Conservation (phyloP, 2,329 filamentous ascomycete genomes). For the Thelonectria olida region DNA sequence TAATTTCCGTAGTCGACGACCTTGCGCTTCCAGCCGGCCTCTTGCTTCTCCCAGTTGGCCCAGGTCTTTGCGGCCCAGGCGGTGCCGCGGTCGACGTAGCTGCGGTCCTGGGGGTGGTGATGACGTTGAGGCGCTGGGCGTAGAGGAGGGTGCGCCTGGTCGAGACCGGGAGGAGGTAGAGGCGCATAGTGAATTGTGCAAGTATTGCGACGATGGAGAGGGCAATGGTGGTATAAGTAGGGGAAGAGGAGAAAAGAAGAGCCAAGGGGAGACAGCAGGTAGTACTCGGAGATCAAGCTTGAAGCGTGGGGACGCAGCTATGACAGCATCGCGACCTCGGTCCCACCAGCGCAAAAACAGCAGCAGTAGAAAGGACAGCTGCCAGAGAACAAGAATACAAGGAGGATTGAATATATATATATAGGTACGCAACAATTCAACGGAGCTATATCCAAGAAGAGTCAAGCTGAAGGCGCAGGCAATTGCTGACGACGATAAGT, state of each 20-base stretch:
- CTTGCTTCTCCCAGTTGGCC: constrained; percentile 86
- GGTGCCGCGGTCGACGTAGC: constrained; percentile 74
- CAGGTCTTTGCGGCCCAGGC: constrained; percentile 79
- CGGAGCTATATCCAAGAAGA: neutral
- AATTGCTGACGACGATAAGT: constrained; percentile 7
- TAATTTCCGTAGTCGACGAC: constrained; percentile 88
- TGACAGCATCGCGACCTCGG: constrained; percentile 15
- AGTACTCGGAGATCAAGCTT: neutral
- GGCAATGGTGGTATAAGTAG: neutral
- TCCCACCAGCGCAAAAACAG: neutral
- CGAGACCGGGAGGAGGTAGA: constrained; percentile 93
- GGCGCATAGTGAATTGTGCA: constrained; percentile 70
- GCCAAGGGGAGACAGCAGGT: neutral
- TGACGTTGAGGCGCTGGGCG: constrained; percentile 77
- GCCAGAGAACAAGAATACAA: neutral
- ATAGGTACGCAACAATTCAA: neutral
- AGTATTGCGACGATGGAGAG: neutral
- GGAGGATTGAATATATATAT: neutral
- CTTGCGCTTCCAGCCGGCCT: constrained; percentile 86
- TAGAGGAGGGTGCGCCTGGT: constrained; percentile 92
- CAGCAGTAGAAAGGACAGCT: too few relatives aligned
- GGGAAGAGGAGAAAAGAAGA: neutral
- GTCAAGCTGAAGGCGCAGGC: neutral
- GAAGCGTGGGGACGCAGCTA: constrained; percentile 10
- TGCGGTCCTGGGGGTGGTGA: constrained; percentile 58